These are phyloP conservation scores for Firmiana major DNA, from an alignment of 345 rosid species.

Conservation along the genomic window DNA sequence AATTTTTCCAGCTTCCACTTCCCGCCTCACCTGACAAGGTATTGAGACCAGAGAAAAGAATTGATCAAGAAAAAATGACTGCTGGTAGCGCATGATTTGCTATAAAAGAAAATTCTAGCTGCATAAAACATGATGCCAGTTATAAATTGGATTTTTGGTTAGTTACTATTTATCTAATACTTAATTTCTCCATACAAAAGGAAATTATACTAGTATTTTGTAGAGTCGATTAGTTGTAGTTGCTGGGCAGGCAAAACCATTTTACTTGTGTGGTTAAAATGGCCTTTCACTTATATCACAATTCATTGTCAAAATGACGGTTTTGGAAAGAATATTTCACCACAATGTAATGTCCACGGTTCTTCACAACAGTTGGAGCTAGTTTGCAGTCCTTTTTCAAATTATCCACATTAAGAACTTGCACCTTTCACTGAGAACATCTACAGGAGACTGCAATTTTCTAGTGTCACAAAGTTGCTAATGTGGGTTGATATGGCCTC, in stretches of 20 bases:
- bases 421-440: constrained; percentile 31
- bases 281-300: no score
- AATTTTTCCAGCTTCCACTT: constrained; percentile 60
- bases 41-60: background rate
- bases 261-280: background rate
- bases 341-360: constrained; percentile 62
- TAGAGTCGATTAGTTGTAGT: background rate
- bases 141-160: background rate
- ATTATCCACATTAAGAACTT: constrained; percentile 24
- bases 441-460: constrained; percentile 65
- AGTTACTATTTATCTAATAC: background rate
- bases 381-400: constrained; percentile 48
- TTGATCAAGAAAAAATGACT: background rate
- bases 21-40: constrained; percentile 51
- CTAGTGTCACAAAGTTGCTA: constrained; percentile 57
- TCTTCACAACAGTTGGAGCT: constrained; percentile 47
- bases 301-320: background rate
- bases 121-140: background rate
- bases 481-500: constrained; percentile 43
- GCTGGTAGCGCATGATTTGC: background rate
- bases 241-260: background rate
- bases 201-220: background rate
- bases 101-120: no score
- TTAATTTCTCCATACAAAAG: background rate
- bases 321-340: constrained; percentile 24